Conservation (phyloP, 345 rosid genomes). For the Pseudoturritis turrita region DNA sequence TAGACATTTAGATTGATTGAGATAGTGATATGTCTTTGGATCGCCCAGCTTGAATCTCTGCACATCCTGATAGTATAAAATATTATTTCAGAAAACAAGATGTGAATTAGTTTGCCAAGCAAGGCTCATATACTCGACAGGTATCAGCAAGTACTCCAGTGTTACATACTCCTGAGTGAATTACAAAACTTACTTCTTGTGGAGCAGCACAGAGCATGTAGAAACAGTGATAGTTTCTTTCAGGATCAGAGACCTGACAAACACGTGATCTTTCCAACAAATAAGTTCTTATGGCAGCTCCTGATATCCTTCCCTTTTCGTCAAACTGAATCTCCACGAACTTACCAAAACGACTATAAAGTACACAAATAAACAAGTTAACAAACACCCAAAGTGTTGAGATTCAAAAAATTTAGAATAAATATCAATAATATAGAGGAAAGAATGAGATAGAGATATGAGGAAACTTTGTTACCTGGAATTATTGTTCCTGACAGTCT, state of each 20-base stretch:
- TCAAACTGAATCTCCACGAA: slow-evolving; percentile 99
- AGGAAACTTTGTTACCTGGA: slow-evolving; percentile 56
- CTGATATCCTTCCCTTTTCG: slow-evolving; percentile 78
- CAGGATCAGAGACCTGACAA: slow-evolving; percentile 97
- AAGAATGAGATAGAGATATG: neutral
- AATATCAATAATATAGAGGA: neutral
- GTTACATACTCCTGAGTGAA: slow-evolving; percentile 5
- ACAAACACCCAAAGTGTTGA: neutral
- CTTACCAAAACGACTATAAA: slow-evolving; percentile 94
- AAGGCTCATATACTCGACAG: neutral
- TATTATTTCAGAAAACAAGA: neutral
- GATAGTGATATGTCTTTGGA: slow-evolving; percentile 83
- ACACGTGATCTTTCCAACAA: slow-evolving; percentile 98
- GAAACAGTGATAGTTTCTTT: slow-evolving; percentile 99
- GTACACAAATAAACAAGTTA: slow-evolving; percentile 13
- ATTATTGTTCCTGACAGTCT: slow-evolving; percentile 97
- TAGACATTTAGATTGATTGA: slow-evolving; percentile 89
- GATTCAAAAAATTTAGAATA: neutral
- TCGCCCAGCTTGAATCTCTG: slow-evolving; percentile 64
- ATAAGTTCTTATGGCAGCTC: slow-evolving; percentile 98
- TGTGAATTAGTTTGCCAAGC: neutral
- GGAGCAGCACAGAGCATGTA: slow-evolving; percentile 99
- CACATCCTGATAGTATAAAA: slow-evolving; percentile 50
- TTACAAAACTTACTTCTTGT: slow-evolving; percentile 55
- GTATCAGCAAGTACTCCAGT: neutral